Conservation (phyloP, 192 early-diverging fungal genomes). For the Rhizoclosmatium globosum region DNA sequence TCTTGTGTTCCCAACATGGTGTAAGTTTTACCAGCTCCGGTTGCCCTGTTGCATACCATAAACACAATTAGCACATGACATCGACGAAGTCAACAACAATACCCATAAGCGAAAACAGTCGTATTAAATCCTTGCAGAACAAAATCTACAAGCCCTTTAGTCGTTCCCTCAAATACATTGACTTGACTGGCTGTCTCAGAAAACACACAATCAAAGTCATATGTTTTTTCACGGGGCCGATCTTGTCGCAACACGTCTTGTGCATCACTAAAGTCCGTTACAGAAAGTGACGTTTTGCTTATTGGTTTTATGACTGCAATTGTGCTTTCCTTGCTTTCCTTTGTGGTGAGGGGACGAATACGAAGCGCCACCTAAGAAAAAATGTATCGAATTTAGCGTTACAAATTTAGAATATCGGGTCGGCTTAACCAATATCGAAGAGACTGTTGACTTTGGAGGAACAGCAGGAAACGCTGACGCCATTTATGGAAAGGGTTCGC, state of each 20-base stretch:
- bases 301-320: conserved; percentile 5
- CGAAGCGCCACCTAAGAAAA: conserved; percentile 29
- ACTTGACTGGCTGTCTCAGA: conserved; percentile 72
- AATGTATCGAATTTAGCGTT: no score
- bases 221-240: conserved; percentile 74
- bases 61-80: not conserved
- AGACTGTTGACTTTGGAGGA: not conserved
- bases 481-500: not conserved
- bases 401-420: no score
- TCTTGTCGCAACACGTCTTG: conserved; percentile 64
- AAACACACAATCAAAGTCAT: conserved; percentile 82
- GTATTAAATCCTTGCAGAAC: conserved; percentile 85
- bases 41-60: conserved; percentile 44
- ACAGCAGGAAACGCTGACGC: not conserved
- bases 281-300: conserved; percentile 58
- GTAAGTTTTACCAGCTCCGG: conserved; percentile 89
- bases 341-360: conserved; percentile 24
- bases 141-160: conserved; percentile 69
- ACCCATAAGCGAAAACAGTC: conserved; percentile 86
- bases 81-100: not conserved
- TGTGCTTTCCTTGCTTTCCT: conserved; percentile 29
- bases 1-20: conserved; percentile 75
- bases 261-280: conserved; percentile 79
- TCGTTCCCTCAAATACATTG: conserved; percentile 76
- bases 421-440: conserved; percentile 6